Base-by-base conservation (phyloP, 73 alveolate species). In the Durusdinium trenchii region DNA sequence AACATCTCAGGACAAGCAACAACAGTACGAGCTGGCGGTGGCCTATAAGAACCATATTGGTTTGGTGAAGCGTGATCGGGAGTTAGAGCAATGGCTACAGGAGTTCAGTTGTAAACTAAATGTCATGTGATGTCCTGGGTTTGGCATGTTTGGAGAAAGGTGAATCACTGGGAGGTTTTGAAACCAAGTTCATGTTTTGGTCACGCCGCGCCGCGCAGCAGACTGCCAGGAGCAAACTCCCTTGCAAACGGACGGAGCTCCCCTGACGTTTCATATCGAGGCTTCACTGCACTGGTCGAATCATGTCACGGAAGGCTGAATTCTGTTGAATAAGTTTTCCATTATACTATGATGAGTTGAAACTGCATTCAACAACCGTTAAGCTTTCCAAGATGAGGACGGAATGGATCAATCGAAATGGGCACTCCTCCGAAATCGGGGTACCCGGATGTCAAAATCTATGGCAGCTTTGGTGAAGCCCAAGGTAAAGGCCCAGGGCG, bases 381-480 rank as follows among this genome's bases (percentile, higher is more conserved):
- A 20, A 54, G 28, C 64, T 54, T 54, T 20, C 28, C 64, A 54
- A 54, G 20, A 54, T 78, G 30, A 82, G 92, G 92, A 82, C 71
- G 92, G 92, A 0, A 82, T 82, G 92, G 92, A 82, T 47, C 92
- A 82, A 48, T 1, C 64, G 20, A 82, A 82, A 36, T 18, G 79
- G 79, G 23, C 79, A 28, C 42, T 64, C 28, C 79, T 38, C 42
- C 23, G 79, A 18, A 64, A 28, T 38, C 9, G 38, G 28, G 79
- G 79, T 18, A 16, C 38, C 42, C 9, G 79, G 38, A 6, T 32
- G 42, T 64, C 79, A 32, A 64, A 64, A 32, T 26, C 45, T 6
- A 64, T 38, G 28, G 9, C 79, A 18, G 6, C 42, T 38, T 6
- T 16, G 79, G 42, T 28, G 38, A 64, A 28, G 38, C 79, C 79